Evolutionary conservation across 2,329 filamentous ascomycete genomes (phyloP), one percentile per base, ranked within the genome.

Genomic region (Arachnomyces sp.): DNA sequence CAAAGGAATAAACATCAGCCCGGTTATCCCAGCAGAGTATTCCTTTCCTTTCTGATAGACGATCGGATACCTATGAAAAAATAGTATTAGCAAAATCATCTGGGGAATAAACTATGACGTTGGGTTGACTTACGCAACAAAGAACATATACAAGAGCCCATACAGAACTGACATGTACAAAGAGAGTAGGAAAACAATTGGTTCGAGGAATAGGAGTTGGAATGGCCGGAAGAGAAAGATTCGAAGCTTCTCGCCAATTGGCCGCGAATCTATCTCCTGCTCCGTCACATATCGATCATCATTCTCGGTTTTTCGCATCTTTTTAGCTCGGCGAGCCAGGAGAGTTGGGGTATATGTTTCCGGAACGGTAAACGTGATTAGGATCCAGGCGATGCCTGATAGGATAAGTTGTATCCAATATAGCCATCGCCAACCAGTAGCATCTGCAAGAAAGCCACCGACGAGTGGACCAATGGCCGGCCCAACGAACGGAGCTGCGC

Each of bases 381-480:
- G 59, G 13, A 83, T 44, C 78, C 83, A 92, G 51, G 82, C 75
- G 36, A 81, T 57, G 11, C 72, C 79, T 17, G 83, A 70, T 9
- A 92, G 57, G 54, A 94, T 93, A 8, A 92, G 69, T 55, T 90
- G 86, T 51, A 94, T 77, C 82, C 84, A 90, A 67, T 92, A 92
- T 0, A 92, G 69, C 84, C 85, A 92, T 49, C 86, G 69, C 86
- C 86, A 92, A 29, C 82, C 82, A 0, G 70, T 64, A 1, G 74
- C 75, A 50, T 88, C 82, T 6, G 75, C 73, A 1, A 92, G 69
- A 57, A 80, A 93, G 8, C 86, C 87, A 49, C 87, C 88, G 5
- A 82, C 74, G 1, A 94, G 72, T 6, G 84, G 83, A 45, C 83
- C 83, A 48, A 85, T 80, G 2, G 84, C 85, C 36, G 86, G 86